Evolutionary conservation across 2,329 filamentous ascomycete genomes (phyloP), one percentile per base, ranked within the genome.

Genomic region (Phyllosticta ampelicida): DNA sequence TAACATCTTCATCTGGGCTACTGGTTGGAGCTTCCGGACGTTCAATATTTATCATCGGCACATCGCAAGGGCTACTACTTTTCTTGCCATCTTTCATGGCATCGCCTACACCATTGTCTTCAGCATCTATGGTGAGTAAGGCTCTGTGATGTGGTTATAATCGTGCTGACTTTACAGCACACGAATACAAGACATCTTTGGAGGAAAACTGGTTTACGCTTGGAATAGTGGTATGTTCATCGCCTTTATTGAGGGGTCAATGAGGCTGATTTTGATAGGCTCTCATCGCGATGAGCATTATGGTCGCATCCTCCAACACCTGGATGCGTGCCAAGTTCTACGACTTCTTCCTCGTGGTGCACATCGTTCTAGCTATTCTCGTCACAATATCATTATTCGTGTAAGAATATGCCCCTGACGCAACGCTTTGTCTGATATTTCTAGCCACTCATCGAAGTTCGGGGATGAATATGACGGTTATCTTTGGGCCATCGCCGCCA

Each of bases 31-130:
- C 10, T 87, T 85, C 66, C 77, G 78, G 1, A 83, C 82, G 0
- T 87, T 83, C 64, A 87, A 82, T 62, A 77, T 82, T 48, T 86
- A 87, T 55, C 86, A 88, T 67, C 80, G 85, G 0, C 84, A 83
- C 76, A 75, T 85, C 3, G 85, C 86, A 0, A 75, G 85, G 18
- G 75, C 86, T 2, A 77, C 83, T 5, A 84, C 84, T 0, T 59
- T 83, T 0, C 78, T 86, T 62, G 85, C 83, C 1, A 74, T 86
- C 1, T 67, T 84, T 0, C 86, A 89, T 64, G 85, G 83, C 0
- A 59, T 85, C 1, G 78, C 79, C 0, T 88, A 86, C 60, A 77
- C 80, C 0, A 61, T 79, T 1, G 68, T 79, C 21, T 71, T 79
- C 1, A 65, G 73, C 29, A 57, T 64, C 28, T 61, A 65, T 66